Base-by-base conservation (phyloP, 139 green algal genomes). In the Marvania coccoides region DNA sequence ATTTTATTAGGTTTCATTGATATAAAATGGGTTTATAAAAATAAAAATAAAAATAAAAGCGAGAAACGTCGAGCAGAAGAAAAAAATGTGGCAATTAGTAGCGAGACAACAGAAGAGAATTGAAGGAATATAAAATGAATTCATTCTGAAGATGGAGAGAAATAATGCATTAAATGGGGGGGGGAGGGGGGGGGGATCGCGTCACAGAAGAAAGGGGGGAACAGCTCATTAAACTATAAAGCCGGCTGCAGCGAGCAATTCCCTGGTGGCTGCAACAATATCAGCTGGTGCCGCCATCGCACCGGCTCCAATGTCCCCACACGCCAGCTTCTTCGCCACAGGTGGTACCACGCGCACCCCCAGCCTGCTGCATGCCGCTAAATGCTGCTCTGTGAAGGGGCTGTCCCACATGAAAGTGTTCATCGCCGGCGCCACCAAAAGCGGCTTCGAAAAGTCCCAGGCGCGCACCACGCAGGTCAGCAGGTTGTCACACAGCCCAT, bases 371-470 rank as follows among this genome's bases (percentile, higher is more conserved):
- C 94, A 65, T 4, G 45, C 60, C 3, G 28, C 39, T 23, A 98
- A 60, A 48, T 98, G 93, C 8, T 79, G 57, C 0, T 15, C 53
- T 2, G 93, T 98, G 66, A 96, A 87, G 12, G 85, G 84, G 61
- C 65, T 85, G 5, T 87, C 70, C 92, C 92, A 99, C 93, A 98
- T 98, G 47, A 83, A 70, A 0, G 93, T 98, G 83, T 98, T 98
- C 93, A 98, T 98, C 28, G 93, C 93, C 35, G 93, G 92, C 0
- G 91, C 87, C 14, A 83, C 38, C 70, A 97, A 47, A 53, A 98
- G n/a, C 10, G 82, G 82, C 63, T 86, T 85, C 6, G 10, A 34
- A 23, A 85, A 93, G 67, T 98, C 90, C 93, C 93, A 98, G 7
- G 90, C 90, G 5, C 93, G 82, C 35, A 92, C 81, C 0, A 98